Evolutionary conservation across 352 stramenopile genomes (phyloP), one percentile per base, ranked within the genome.

Genomic region (Globisporangium acanthophoron): DNA sequence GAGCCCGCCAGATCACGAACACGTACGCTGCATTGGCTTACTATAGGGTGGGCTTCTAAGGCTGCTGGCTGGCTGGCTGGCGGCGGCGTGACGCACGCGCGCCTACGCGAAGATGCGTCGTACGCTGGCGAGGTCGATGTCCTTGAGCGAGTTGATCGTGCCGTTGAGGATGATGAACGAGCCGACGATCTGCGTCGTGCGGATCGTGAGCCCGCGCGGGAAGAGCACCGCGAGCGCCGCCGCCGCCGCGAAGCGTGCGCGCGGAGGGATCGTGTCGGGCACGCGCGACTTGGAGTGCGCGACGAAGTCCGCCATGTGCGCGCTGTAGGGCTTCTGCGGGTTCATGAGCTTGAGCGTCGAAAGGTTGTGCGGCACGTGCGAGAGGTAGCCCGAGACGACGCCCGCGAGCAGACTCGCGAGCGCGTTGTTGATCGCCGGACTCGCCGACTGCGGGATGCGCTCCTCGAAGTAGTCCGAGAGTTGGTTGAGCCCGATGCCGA

Each of bases 341-440:
- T 97, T 84, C 75, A 98, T 89, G 35, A 98, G 76, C 73, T 97
- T 97, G 66, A 98, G 89, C 49, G 92, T 98, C n/a, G 86, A 97
- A 20, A 98, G 65, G 70, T 98, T 97, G 80, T 98, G 94, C 59
- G 94, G 94, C 41, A 98, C 90, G 73, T 98, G 94, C 39, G 80
- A 96, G 37, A 98, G 70, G 67, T 98, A 98, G 18, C 94, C 94
- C 5, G 88, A 87, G 20, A 97, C 75, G 20, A 97, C 85, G 63
- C 94, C 94, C 9, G 90, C 89, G 41, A 80, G 71, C 62, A 98
- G 83, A 65, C 78, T 94, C 47, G 86, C 92, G 52, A 91, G 66
- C 15, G 90, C 87, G 65, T 98, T 98, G 54, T 83, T 91, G 52
- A 96, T 66, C 21, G 86, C 78, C 9, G 85, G 71, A 49, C 80